These are phyloP conservation scores for Lodderomyces theae DNA, from an alignment of 1,139 yeast species.

Conservation along the genomic window DNA sequence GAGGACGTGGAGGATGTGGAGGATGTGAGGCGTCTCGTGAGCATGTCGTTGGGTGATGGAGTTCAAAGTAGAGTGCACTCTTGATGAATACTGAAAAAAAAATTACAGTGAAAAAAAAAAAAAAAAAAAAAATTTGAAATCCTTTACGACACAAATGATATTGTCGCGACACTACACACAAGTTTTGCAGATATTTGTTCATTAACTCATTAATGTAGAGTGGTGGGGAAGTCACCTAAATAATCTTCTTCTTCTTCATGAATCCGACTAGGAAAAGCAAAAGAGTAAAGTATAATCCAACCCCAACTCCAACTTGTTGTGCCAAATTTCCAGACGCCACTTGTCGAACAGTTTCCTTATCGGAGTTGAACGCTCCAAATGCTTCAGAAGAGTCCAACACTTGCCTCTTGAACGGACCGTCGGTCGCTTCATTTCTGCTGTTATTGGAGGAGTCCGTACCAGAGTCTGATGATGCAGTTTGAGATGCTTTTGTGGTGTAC, in stretches of 20 bases:
- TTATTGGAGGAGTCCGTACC: too few species aligned
- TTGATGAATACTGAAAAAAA: background rate
- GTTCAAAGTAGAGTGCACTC: too few species aligned
- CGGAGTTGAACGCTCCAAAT: background rate
- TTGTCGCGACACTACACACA: background rate
- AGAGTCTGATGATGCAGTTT: constrained; percentile 11
- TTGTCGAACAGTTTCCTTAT: constrained; percentile 1
- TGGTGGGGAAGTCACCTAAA: constrained; percentile 10
- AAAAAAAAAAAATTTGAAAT: background rate
- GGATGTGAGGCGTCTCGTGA: constrained; percentile 3
- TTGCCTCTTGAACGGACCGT: constrained; percentile 7
- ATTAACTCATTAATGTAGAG: background rate
- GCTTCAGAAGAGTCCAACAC: too few species aligned
- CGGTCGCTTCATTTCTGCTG: constrained; percentile 11
- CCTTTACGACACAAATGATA: background rate
- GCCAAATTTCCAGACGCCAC: background rate
- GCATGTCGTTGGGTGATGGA: constrained; percentile 6
- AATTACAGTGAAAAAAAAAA: constrained; percentile 2
- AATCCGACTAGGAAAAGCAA: constrained; percentile 17
- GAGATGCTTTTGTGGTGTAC: constrained; percentile 7
- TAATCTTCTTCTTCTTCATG: constrained; percentile 15
- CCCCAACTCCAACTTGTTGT: constrained; percentile 13
- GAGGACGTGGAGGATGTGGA: too few species aligned
- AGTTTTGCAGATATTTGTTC: background rate
- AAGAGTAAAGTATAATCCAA: constrained; percentile 17